phyloP scores from a whole-genome alignment of 2,329 filamentous ascomycete species.

The Elsinoe ampelina region DNA sequence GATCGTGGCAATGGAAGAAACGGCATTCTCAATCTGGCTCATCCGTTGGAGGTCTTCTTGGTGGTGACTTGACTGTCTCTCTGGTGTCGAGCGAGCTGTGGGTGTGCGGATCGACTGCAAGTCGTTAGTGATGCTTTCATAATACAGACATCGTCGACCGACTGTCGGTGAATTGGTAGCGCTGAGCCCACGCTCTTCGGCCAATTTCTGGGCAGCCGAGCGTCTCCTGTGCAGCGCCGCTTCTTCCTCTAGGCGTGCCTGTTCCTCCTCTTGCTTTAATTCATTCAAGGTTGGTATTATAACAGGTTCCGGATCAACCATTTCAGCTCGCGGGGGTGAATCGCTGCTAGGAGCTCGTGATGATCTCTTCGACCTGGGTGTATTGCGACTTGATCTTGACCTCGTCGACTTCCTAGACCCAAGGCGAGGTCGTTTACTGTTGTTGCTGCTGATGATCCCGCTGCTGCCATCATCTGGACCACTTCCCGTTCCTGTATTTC shows the following conservation, averaged over 20 bases:
- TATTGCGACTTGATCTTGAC: slow-evolving; percentile 20
- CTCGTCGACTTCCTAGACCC: slow-evolving; percentile 39
- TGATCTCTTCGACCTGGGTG: slow-evolving; percentile 9
- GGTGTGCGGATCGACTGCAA: slow-evolving; percentile 1
- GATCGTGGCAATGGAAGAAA: not conserved
- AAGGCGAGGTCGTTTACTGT: slow-evolving; percentile 35
- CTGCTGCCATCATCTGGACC: slow-evolving; percentile 57
- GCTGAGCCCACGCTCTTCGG: slow-evolving; percentile 43
- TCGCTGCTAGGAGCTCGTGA: slow-evolving; percentile 11
- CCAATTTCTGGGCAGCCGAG: slow-evolving; percentile 46
- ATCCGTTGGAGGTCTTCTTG: not conserved
- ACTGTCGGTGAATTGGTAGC: not conserved
- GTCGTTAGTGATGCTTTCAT: not conserved
- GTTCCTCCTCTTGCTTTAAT: slow-evolving; percentile 49
- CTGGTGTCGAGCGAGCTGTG: not conserved
- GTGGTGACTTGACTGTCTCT: slow-evolving; percentile 1
- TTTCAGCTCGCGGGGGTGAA: slow-evolving; percentile 8
- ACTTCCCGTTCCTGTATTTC: slow-evolving; percentile 48
- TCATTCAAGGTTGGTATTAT: slow-evolving; percentile 43
- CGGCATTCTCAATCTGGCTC: not conserved
- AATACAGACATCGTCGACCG: not conserved
- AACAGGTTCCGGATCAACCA: slow-evolving; percentile 17
- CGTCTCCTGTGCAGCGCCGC: slow-evolving; percentile 44
- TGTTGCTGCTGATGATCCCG: slow-evolving; percentile 39
- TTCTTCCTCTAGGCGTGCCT: slow-evolving; percentile 47